phyloP scores from a whole-genome alignment of 1,284 basidiomycete species.

The Fomitopsis betulina region DNA sequence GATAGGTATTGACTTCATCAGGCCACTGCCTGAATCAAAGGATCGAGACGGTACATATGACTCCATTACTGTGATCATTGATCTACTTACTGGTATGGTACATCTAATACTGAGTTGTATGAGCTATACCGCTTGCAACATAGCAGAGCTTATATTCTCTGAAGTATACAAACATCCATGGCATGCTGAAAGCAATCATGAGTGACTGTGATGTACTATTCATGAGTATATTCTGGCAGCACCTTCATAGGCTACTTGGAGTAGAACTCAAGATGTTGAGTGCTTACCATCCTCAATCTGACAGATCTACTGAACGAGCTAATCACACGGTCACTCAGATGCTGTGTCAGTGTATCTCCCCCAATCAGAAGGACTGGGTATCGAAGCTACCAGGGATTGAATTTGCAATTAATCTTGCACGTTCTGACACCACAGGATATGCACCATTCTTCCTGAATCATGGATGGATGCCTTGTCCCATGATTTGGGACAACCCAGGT shows the following conservation, averaged over 20 bases:
- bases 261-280: slow-evolving; percentile 34
- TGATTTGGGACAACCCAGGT: slow-evolving; percentile 3
- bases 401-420: slow-evolving; percentile 26
- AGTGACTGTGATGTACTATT: slow-evolving; percentile 38
- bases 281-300: slow-evolving; percentile 39
- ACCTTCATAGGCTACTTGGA: slow-evolving; percentile 30
- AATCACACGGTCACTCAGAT: slow-evolving; percentile 35
- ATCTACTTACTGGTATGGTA: slow-evolving; percentile 28
- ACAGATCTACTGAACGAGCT: slow-evolving; percentile 34
- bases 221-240: slow-evolving; percentile 36
- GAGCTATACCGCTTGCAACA: slow-evolving; percentile 27
- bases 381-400: slow-evolving; percentile 30
- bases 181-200: slow-evolving; percentile 34
- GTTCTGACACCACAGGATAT: slow-evolving; percentile 27
- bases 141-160: slow-evolving; percentile 35
- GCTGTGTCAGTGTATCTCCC: slow-evolving; percentile 27
- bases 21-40: slow-evolving; percentile 27
- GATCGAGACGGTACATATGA: slow-evolving; percentile 24
- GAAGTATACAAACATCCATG: slow-evolving; percentile 35
- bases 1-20: slow-evolving; percentile 33
- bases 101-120: slow-evolving; percentile 23
- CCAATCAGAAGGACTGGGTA: slow-evolving; percentile 34
- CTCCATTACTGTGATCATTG: slow-evolving; percentile 27
- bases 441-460: slow-evolving; percentile 25
- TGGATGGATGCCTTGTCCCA: slow-evolving; percentile 10